These are phyloP conservation scores for Boletus rufocinnamomeus DNA, from an alignment of 768 basidiomycete species.

Conservation along the genomic window DNA sequence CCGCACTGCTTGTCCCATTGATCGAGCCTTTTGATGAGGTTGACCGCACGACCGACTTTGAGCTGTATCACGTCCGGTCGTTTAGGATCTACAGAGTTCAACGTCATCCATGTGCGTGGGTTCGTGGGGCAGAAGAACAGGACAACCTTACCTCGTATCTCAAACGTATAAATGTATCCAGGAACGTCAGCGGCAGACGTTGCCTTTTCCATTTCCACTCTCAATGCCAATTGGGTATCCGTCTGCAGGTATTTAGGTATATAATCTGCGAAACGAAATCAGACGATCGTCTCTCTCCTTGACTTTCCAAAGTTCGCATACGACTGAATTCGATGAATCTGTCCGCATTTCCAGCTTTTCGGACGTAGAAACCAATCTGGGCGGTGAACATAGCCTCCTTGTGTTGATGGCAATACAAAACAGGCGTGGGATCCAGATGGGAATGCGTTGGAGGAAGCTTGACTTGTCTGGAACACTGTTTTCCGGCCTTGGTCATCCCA, in stretches of 20 bases:
- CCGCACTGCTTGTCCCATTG: slow-evolving; percentile 84
- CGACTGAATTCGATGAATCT: slow-evolving; percentile 62
- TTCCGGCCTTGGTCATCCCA: slow-evolving; percentile 64
- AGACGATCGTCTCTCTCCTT: slow-evolving; percentile 5
- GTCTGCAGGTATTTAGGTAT: slow-evolving; percentile 64
- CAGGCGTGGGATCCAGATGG: slow-evolving; percentile 30
- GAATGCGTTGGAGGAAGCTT: slow-evolving; percentile 41
- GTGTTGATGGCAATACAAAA: slow-evolving; percentile 67
- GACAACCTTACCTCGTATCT: slow-evolving; percentile 61
- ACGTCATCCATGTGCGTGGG: slow-evolving; percentile 8
- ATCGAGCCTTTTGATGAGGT: slow-evolving; percentile 69
- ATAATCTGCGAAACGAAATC: slow-evolving; percentile 50
- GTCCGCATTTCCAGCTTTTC: slow-evolving; percentile 38
- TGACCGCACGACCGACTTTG: slow-evolving; percentile 79
- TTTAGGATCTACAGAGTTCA: slow-evolving; percentile 29
- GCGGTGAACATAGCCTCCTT: slow-evolving; percentile 48
- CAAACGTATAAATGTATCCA: slow-evolving; percentile 83
- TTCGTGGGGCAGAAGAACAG: neutral
- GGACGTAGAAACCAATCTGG: slow-evolving; percentile 59
- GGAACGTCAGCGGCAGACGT: slow-evolving; percentile 57
- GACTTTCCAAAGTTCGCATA: slow-evolving; percentile 30
- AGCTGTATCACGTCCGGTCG: slow-evolving; percentile 52
- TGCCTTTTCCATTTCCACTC: slow-evolving; percentile 55
- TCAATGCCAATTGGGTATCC: slow-evolving; percentile 60
- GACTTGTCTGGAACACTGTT: slow-evolving; percentile 60